Base-by-base conservation (phyloP, 345 rosid species). In the Physaria fendleri region DNA sequence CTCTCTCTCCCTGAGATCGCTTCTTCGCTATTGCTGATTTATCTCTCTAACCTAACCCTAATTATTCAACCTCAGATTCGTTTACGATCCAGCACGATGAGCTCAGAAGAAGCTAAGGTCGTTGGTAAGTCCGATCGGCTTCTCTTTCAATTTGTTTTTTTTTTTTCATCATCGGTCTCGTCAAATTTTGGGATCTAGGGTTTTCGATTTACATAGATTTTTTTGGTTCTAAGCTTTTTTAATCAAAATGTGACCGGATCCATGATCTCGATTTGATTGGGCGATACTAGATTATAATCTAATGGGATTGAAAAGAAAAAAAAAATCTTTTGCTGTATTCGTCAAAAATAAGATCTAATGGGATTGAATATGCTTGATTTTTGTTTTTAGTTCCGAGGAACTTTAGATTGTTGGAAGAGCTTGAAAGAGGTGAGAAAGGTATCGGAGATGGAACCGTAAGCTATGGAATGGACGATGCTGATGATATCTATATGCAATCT, bases 401-500 rank as follows among this genome's bases (percentile, higher is more conserved):
- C 66, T 88, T 88, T 79, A 88, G 96, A 74, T 76, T 88, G 83
- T 66, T 88, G 71, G 93, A 88, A 71, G 96, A 81, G 51, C 96
- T 88, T 73, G 96, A 88, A 71, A 85, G 90, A 42, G 96, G 96
- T 54, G 93, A 88, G 79, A 88, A 88, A 69, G 93, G 93, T 43
- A 85, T 88, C 8, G 93, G 93, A 20, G 96, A 88, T 66, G 96
- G 96, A 25, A 81, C 88, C 12, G 96, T 88, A 16, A 88, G 96
- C 83, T 88, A 88, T 76, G 96, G 96, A 55, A 85, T 85, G 96
- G 96, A 88, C 42, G 96, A 88, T 18, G 90, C 86, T 39, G 93
- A 88, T 78, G 96, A 88, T 74, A 85, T 88, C 44, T 81, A 79
- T 70, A 88, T 85, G 96, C 90, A 85, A 54, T 85, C 96, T 22